phyloP scores from a whole-genome alignment of 2,329 filamentous ascomycete genomes.

The Aciculosporium take region DNA sequence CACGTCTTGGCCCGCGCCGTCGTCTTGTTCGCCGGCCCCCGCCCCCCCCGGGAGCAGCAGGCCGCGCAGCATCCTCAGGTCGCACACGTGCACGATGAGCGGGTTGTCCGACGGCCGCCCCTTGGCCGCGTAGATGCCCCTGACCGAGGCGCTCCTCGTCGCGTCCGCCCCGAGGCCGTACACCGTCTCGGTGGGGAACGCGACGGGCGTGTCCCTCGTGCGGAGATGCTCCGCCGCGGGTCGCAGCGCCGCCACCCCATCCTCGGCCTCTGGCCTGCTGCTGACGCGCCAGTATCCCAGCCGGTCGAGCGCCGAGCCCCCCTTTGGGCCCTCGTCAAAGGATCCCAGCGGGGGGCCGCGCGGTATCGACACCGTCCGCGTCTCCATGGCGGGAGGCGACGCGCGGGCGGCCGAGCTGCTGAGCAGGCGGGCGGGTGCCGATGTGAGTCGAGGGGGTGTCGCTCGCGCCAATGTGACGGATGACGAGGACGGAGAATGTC shows the following conservation, averaged over 20 bases:
- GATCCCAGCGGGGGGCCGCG: slow-evolving; percentile 19
- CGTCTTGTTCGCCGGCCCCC: slow-evolving; percentile 1
- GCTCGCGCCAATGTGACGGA: not conserved
- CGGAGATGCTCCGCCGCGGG: slow-evolving; percentile 54
- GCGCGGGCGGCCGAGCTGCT: not conserved
- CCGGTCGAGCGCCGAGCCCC: slow-evolving; percentile 15
- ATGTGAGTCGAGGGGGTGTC: slow-evolving; percentile 14
- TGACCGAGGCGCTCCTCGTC: slow-evolving; percentile 67
- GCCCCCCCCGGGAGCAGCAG: slow-evolving; percentile 34
- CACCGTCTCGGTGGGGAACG: slow-evolving; percentile 94
- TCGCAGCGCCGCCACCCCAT: slow-evolving; percentile 31
- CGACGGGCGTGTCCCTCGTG: slow-evolving; percentile 60
- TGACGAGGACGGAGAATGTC: not conserved
- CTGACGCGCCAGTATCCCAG: slow-evolving; percentile 31
- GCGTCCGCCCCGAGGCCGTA: slow-evolving; percentile 96
- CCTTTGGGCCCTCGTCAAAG: slow-evolving; percentile 17
- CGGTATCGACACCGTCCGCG: slow-evolving; percentile 23
- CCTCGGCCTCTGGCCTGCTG: slow-evolving; percentile 17
- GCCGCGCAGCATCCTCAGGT: slow-evolving; percentile 57
- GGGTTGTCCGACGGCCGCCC: slow-evolving; percentile 87
- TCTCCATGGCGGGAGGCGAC: slow-evolving; percentile 21
- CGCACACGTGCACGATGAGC: slow-evolving; percentile 82
- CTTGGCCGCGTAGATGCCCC: slow-evolving; percentile 87
- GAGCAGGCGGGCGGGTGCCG: slow-evolving; percentile 8
- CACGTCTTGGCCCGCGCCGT: slow-evolving; percentile 23